phyloP scores from a whole-genome alignment of 805 yeast species.

The Cyberlindnera euphorbiiphila region DNA sequence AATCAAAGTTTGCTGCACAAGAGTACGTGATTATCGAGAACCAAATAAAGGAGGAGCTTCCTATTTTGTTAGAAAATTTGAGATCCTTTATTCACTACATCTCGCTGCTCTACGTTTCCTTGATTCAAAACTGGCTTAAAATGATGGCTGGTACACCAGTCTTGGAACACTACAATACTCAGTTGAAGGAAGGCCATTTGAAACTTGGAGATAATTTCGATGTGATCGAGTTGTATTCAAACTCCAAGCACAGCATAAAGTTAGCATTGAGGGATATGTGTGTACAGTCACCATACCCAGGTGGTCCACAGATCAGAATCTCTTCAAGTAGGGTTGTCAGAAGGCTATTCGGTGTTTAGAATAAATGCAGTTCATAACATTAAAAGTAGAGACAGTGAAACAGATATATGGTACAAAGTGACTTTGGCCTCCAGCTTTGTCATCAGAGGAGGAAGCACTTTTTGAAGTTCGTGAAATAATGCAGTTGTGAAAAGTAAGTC shows the following conservation, averaged over 20 bases:
- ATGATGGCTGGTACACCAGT: constrained; percentile 29
- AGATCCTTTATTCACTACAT: constrained; percentile 17
- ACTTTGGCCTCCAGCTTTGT: too few species aligned
- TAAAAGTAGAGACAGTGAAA: too few species aligned
- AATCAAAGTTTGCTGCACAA: constrained; percentile 17
- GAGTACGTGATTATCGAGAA: constrained; percentile 22
- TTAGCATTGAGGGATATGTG: constrained; percentile 30
- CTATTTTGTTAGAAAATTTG: constrained; percentile 23
- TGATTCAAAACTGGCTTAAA: constrained; percentile 29
- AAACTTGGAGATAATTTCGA: constrained; percentile 30
- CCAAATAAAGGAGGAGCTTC: constrained; percentile 31
- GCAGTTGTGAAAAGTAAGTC: neutral
- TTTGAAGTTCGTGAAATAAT: neutral
- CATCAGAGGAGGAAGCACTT: too few species aligned
- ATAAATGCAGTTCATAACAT: neutral
- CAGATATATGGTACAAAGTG: too few species aligned
- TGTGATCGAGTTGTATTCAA: constrained; percentile 32
- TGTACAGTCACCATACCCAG: constrained; percentile 3
- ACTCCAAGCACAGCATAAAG: constrained; percentile 29
- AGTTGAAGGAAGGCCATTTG: constrained; percentile 19
- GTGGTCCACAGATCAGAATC: constrained; percentile 6
- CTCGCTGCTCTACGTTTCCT: constrained; percentile 24
- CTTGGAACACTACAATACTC: constrained; percentile 28
- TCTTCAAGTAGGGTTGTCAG: constrained; percentile 22
- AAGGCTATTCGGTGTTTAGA: constrained; percentile 22